These are phyloP conservation scores for Westerdykella sp. DNA, from an alignment of 2,329 filamentous ascomycete genomes.

Conservation along the genomic window DNA sequence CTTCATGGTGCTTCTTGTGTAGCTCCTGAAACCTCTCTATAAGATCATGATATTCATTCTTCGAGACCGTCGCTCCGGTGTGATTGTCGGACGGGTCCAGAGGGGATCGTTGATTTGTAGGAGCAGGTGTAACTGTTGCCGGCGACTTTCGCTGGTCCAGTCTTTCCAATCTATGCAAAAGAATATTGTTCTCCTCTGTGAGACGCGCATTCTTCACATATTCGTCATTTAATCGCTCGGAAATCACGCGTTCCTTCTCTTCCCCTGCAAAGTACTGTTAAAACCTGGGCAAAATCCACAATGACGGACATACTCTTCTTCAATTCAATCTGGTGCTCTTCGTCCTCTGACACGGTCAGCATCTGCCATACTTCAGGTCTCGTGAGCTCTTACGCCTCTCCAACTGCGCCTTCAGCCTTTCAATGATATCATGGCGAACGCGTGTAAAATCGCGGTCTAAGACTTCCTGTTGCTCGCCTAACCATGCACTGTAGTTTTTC, in stretches of 20 bases:
- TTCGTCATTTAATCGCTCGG: constrained; percentile 21
- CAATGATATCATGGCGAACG: constrained; percentile 32
- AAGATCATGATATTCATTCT: constrained; percentile 24
- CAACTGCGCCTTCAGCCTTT: constrained; percentile 27
- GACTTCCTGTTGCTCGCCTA: constrained; percentile 23
- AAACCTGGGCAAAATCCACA: neutral
- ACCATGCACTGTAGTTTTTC: constrained; percentile 23
- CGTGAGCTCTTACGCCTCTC: constrained; percentile 20
- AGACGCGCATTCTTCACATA: constrained; percentile 22
- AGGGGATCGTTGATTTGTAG: no score
- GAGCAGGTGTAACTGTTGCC: neutral
- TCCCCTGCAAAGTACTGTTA: constrained; percentile 15
- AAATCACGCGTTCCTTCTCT: constrained; percentile 22
- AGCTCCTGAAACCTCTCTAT: constrained; percentile 28
- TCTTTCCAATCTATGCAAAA: constrained; percentile 14
- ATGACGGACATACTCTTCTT: constrained; percentile 19
- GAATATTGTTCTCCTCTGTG: constrained; percentile 18
- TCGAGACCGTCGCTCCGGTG: constrained; percentile 6
- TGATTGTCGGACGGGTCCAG: neutral
- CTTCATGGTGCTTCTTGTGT: constrained; percentile 24
- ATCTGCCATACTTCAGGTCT: neutral
- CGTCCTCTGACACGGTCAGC: constrained; percentile 16
- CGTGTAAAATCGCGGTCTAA: constrained; percentile 16
- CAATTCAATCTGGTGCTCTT: constrained; percentile 17
- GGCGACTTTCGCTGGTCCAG: constrained; percentile 3